phyloP scores from a whole-genome alignment of 495 filamentous ascomycete species.

The Trichoderma gamsii region DNA sequence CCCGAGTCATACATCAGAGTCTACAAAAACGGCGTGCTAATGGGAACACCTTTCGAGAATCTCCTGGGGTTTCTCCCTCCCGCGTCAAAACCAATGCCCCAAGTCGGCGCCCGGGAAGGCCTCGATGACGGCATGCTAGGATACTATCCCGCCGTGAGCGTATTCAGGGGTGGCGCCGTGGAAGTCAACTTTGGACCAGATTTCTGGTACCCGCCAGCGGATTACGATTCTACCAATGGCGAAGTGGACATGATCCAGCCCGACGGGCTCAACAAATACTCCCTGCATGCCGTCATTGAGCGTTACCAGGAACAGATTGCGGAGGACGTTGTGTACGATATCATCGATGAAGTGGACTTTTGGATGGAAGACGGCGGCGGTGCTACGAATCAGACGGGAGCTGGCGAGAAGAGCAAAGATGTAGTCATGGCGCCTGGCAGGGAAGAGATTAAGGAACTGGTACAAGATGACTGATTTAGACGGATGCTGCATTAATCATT shows the following conservation, averaged over 20 bases:
- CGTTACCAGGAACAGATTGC: slow-evolving; percentile 91
- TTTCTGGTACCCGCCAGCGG: slow-evolving; percentile 81
- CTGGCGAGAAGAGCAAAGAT: slow-evolving; percentile 34
- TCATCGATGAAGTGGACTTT: slow-evolving; percentile 86
- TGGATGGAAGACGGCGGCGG: slow-evolving; percentile 59
- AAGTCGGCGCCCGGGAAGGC: slow-evolving; percentile 68
- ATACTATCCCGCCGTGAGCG: slow-evolving; percentile 90
- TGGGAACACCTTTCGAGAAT: slow-evolving; percentile 84
- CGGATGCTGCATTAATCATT: slow-evolving; percentile 6
- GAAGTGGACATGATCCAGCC: slow-evolving; percentile 42
- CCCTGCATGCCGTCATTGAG: slow-evolving; percentile 59
- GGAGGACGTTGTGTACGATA: slow-evolving; percentile 86
- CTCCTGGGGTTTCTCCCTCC: slow-evolving; percentile 90
- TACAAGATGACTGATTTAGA: slow-evolving; percentile 51
- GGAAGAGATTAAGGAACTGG: slow-evolving; percentile 57
- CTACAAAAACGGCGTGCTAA: slow-evolving; percentile 81
- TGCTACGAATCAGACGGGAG: slow-evolving; percentile 35
- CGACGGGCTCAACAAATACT: slow-evolving; percentile 19
- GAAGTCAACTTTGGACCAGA: slow-evolving; percentile 86
- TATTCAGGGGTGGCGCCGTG: slow-evolving; percentile 84
- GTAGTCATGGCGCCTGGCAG: slow-evolving; percentile 34
- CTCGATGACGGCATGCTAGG: slow-evolving; percentile 91
- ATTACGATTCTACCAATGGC: slow-evolving; percentile 24
- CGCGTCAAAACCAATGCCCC: slow-evolving; percentile 68
- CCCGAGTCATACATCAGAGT: slow-evolving; percentile 80